These are phyloP conservation scores for Boletus patriciae DNA, from an alignment of 768 basidiomycete genomes.

Conservation along the genomic window DNA sequence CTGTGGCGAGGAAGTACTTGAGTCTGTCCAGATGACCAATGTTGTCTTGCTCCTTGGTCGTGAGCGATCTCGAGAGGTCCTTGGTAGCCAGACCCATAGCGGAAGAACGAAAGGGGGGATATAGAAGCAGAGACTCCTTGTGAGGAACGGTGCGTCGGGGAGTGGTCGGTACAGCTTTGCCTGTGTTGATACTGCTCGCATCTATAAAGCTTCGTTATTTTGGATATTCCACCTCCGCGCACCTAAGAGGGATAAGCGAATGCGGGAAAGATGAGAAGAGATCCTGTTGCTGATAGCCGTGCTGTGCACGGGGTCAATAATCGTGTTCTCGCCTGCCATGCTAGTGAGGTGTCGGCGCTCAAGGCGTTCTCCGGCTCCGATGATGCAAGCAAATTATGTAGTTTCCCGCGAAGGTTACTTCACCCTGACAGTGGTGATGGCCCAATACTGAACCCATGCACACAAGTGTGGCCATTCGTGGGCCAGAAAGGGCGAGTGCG, in stretches of 20 bases:
- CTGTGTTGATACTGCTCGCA: slow-evolving; percentile 18
- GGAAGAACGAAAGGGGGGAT: slow-evolving; percentile 14
- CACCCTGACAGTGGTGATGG: slow-evolving; percentile 14
- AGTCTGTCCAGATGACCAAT: slow-evolving; percentile 77
- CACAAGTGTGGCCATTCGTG: background rate
- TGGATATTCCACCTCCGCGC: slow-evolving; percentile 21
- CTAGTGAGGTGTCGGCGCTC: slow-evolving; percentile 33
- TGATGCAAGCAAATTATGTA: slow-evolving; percentile 6
- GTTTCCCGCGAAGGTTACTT: slow-evolving; percentile 25
- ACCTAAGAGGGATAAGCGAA: slow-evolving; percentile 23
- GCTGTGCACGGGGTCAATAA: slow-evolving; percentile 30
- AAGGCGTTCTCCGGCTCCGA: slow-evolving; percentile 27
- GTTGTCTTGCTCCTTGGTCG: slow-evolving; percentile 62
- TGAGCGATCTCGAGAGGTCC: slow-evolving; percentile 49
- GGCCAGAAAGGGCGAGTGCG: background rate
- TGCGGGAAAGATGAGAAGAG: slow-evolving; percentile 16
- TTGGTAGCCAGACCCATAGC: slow-evolving; percentile 31
- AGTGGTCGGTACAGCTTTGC: slow-evolving; percentile 16
- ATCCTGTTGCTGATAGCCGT: slow-evolving; percentile 34
- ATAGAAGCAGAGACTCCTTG: slow-evolving; percentile 4
- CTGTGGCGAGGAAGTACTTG: slow-evolving; percentile 87
- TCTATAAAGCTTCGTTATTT: slow-evolving; percentile 29
- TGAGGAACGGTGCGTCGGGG: slow-evolving; percentile 16
- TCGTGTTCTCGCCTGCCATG: slow-evolving; percentile 27
- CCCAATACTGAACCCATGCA: background rate